Percentiles rank a stretch among this genome's conserved stretches.
Conservation (phyloP, 2,329 filamentous ascomycete genomes). For the Ophiostoma australiae region DNA sequence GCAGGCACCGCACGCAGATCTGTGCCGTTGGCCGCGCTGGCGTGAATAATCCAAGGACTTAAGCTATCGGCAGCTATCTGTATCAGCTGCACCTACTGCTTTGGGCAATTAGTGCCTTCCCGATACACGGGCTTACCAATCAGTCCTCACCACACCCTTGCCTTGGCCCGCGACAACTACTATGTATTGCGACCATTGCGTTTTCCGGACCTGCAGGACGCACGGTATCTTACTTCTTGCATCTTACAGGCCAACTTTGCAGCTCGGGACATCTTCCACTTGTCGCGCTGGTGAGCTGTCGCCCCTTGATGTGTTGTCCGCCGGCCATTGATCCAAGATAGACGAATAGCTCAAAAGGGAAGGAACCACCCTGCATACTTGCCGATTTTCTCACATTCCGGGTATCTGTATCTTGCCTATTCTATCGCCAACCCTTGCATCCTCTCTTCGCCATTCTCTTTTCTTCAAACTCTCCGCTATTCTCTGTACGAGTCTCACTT, state of each 20-base stretch:
- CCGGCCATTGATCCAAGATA: not conserved
- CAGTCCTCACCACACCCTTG: not conserved
- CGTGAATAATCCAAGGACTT: not conserved
- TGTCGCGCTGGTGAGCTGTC: not conserved
- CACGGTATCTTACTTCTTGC: not conserved
- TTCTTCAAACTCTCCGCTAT: not conserved
- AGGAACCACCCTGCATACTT: not conserved
- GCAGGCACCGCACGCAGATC: not conserved
- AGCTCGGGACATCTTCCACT: conserved; percentile 4
- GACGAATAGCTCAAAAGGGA: not conserved
- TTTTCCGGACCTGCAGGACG: not conserved
- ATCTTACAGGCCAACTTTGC: not conserved
- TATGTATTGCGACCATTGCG: not conserved
- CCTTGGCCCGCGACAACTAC: too few species aligned
- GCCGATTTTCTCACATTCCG: not conserved
- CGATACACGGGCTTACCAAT: not conserved
- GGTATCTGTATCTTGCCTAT: not conserved
- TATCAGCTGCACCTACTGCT: conserved; percentile 2
- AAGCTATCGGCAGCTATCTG: conserved; percentile 2
- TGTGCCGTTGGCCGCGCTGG: not conserved
- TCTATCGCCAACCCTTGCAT: not conserved
- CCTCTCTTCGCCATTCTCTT: not conserved
- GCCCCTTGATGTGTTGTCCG: conserved; percentile 5
- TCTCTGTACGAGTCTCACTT: not conserved
- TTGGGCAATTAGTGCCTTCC: conserved; percentile 1